A percentile compares a stretch with the other conserved stretches of the same genome.
These are phyloP conservation scores for Xylaria nigripes DNA, from an alignment of 495 filamentous ascomycete genomes.

Conservation along the genomic window DNA sequence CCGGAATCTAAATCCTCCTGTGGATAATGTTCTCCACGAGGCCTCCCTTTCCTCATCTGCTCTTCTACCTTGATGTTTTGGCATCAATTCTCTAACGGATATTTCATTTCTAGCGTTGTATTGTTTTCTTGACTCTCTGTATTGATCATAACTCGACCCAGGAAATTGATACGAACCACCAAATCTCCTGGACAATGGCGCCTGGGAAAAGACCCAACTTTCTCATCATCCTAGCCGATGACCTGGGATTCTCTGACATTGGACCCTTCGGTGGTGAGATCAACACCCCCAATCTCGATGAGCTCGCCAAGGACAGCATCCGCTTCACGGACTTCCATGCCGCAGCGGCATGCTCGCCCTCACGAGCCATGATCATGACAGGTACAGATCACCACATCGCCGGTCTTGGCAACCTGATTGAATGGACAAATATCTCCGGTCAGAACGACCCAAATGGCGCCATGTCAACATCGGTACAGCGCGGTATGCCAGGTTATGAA, in stretches of 20 bases:
- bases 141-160: too few relatives aligned
- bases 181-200: constrained; percentile 11
- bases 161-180: too few relatives aligned
- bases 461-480: constrained; percentile 27
- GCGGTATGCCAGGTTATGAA: constrained; percentile 56
- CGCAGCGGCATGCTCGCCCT: constrained; percentile 57
- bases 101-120: too few relatives aligned
- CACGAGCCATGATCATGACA: constrained; percentile 52
- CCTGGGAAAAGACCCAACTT: constrained; percentile 44
- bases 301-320: constrained; percentile 46
- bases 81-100: too few relatives aligned
- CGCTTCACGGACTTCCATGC: constrained; percentile 57
- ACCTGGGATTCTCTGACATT: constrained; percentile 56
- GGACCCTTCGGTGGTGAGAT: constrained; percentile 57
- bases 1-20: too few relatives aligned
- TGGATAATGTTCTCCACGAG: too few relatives aligned
- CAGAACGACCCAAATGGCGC: constrained; percentile 30
- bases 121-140: too few relatives aligned
- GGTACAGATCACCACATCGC: constrained; percentile 49
- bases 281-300: constrained; percentile 52
- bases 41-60: too few relatives aligned
- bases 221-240: constrained; percentile 55
- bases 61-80: too few relatives aligned
- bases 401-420: constrained; percentile 40
- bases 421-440: constrained; percentile 29